These are phyloP conservation scores for Fistulifera solaris DNA, from an alignment of 108 stramenopile species.

Conservation along the genomic window DNA sequence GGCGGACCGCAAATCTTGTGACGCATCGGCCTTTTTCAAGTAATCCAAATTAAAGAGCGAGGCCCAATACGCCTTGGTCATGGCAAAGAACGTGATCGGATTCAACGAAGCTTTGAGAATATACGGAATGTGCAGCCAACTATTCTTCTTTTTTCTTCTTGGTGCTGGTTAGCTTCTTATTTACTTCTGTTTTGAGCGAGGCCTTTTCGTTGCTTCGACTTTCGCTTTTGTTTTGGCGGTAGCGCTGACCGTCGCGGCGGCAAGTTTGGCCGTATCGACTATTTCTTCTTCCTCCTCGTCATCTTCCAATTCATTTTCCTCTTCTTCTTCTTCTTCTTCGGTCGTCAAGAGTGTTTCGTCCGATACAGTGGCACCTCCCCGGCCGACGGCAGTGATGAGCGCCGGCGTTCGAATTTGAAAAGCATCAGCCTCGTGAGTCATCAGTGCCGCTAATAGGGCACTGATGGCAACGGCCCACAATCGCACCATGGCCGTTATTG, in stretches of 20 bases:
- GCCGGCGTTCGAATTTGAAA: too few relatives aligned
- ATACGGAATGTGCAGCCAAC: conserved; percentile 49
- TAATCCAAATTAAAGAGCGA: conserved; percentile 64
- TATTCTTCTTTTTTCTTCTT: conserved; percentile 28
- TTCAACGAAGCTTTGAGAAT: conserved; percentile 71
- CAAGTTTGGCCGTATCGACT: conserved; percentile 26
- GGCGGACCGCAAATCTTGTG: conserved; percentile 64
- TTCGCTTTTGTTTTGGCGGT: conserved; percentile 34
- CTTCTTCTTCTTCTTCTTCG: not conserved
- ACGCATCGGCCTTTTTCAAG: conserved; percentile 42
- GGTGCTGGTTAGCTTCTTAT: conserved; percentile 1
- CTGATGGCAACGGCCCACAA: too few relatives aligned
- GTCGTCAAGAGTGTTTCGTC: not conserved
- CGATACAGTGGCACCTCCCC: not conserved
- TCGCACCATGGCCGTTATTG: too few relatives aligned
- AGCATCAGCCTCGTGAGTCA: too few relatives aligned
- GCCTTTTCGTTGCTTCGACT: conserved; percentile 17
- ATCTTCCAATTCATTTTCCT: conserved; percentile 13
- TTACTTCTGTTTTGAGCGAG: conserved; percentile 33
- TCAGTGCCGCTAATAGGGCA: too few relatives aligned
- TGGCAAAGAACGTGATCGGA: conserved; percentile 57
- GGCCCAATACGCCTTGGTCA: conserved; percentile 66
- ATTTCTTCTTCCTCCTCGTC: conserved; percentile 36
- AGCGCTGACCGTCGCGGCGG: conserved; percentile 17
- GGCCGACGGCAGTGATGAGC: too few relatives aligned